Base-by-base conservation (phyloP, 495 filamentous ascomycete species). In the Podospora anserina region DNA sequence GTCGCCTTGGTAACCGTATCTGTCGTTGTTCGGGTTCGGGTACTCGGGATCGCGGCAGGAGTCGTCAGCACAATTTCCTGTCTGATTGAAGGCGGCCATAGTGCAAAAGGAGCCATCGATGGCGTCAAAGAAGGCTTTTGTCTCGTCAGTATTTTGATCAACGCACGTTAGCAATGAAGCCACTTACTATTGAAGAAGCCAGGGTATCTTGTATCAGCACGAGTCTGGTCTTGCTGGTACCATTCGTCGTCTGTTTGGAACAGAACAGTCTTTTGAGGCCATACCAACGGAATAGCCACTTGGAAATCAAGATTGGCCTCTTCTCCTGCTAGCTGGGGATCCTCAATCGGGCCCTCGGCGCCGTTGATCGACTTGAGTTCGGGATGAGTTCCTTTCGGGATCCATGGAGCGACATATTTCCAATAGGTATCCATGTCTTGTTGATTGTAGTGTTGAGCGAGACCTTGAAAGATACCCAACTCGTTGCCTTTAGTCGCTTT, bases 351-450 rank as follows among this genome's bases (percentile, higher is more conserved):
- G 68, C 71, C 82, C 30, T 71, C 65, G 2, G 76, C 80, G 9
- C 79, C 80, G 54, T 82, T 77, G 59, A 80, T 80, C 58, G 74
- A 72, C 54, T 75, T 72, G 18, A 78, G 78, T 64, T 76, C 72
- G 15, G 80, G 80, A 27, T 76, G 71, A 1, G 80, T 77, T 19
- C 73, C 75, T 0, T 72, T 75, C 7, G 76, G 80, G 30, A 78
- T 74, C 67, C 76, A 69, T 68, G 74, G 74, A 26, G 80, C 69
- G 58, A 84, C 84, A 65, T 81, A 81, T 27, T 74, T 73, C 77
- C 88, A 91, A 79, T 87, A 92, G 4, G 82, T 71, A 69, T 89
- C 77, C 18, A 92, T 78, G 69, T 91, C 88, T 2, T 79, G 76
- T 66, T 89, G 85, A 68, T 75, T 74, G 62, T 79, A 83, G 67